Conservation (phyloP, 2,329 filamentous ascomycete species). For the Beauveria caledonica region DNA sequence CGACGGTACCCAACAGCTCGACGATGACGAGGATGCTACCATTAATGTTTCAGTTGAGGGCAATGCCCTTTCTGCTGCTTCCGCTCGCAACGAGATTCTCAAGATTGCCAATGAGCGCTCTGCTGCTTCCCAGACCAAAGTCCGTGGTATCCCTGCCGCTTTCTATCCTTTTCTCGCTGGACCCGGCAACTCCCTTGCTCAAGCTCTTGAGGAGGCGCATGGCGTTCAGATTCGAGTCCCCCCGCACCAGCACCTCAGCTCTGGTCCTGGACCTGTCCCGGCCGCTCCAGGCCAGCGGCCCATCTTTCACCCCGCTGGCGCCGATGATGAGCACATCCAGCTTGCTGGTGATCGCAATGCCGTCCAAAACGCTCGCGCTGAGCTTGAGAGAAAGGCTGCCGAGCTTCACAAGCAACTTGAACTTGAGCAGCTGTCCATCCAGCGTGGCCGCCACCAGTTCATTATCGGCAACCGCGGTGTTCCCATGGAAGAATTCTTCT, state of each 20-base stretch:
- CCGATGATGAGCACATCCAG: constrained; percentile 66
- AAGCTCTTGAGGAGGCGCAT: constrained; percentile 65
- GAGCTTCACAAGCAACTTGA: constrained; percentile 69
- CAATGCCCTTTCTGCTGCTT: constrained; percentile 77
- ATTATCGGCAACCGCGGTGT: constrained; percentile 80
- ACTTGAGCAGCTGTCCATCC: constrained; percentile 71
- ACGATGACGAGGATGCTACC: constrained; percentile 64
- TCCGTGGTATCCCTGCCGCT: constrained; percentile 79
- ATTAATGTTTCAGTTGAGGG: constrained; percentile 88
- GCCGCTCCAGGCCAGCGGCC: constrained; percentile 56
- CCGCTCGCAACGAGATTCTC: constrained; percentile 75
- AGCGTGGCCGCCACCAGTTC: constrained; percentile 86
- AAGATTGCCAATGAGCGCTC: constrained; percentile 82
- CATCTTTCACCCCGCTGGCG: constrained; percentile 60
- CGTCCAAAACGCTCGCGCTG: constrained; percentile 69
- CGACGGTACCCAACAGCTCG: constrained; percentile 50
- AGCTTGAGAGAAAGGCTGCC: constrained; percentile 71
- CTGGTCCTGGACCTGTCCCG: constrained; percentile 57
- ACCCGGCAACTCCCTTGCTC: constrained; percentile 58
- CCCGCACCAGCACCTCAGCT: constrained; percentile 67
- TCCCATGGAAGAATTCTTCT: constrained; percentile 76
- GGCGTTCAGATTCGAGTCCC: constrained; percentile 79
- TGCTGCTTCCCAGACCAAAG: constrained; percentile 69
- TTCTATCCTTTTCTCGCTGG: constrained; percentile 95
- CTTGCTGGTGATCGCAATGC: constrained; percentile 79